Percentiles rank a stretch among this genome's conserved stretches.
phyloP scores from a whole-genome alignment of 306 rosid species.

The Lathyrus tuberosus region DNA sequence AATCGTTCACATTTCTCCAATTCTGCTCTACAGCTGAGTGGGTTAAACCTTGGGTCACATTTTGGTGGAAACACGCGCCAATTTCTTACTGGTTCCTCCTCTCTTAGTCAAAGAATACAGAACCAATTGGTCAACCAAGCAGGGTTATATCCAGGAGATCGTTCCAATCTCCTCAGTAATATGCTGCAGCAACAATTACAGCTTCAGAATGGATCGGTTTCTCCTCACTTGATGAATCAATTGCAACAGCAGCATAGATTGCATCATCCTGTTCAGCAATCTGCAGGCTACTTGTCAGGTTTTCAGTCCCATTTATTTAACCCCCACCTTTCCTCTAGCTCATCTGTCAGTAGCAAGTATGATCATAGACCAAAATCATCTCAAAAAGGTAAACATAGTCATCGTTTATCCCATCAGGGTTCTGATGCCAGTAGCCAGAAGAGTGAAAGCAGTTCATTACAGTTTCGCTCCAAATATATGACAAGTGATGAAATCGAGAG shows the following conservation, averaged over 20 bases:
- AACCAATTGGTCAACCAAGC: conserved; percentile 51
- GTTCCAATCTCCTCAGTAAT: conserved; percentile 58
- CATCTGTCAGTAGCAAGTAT: conserved; percentile 42
- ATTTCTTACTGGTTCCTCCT: conserved; percentile 47
- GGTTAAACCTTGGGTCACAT: conserved; percentile 51
- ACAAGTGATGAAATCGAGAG: conserved; percentile 65
- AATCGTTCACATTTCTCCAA: conserved; percentile 51
- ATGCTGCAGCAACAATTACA: conserved; percentile 86
- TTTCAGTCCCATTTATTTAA: conserved; percentile 50
- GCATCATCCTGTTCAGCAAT: conserved; percentile 50
- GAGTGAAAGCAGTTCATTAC: conserved; percentile 54
- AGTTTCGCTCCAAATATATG: conserved; percentile 59
- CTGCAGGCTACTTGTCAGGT: conserved; percentile 54
- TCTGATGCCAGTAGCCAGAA: conserved; percentile 59
- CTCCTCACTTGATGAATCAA: conserved; percentile 53
- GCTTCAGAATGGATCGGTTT: conserved; percentile 54
- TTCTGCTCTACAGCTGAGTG: conserved; percentile 51
- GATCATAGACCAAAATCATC: conserved; percentile 55
- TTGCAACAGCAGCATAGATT: conserved; percentile 57
- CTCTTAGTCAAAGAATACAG: conserved; percentile 50
- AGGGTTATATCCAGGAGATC: conserved; percentile 60
- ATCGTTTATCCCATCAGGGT: conserved; percentile 48
- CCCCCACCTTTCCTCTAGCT: conserved; percentile 48
- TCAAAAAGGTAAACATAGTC: conserved; percentile 51
- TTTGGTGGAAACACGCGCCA: conserved; percentile 49